Conservation (phyloP, 768 basidiomycete genomes). For the Sporobolomyces pararoseus region DNA sequence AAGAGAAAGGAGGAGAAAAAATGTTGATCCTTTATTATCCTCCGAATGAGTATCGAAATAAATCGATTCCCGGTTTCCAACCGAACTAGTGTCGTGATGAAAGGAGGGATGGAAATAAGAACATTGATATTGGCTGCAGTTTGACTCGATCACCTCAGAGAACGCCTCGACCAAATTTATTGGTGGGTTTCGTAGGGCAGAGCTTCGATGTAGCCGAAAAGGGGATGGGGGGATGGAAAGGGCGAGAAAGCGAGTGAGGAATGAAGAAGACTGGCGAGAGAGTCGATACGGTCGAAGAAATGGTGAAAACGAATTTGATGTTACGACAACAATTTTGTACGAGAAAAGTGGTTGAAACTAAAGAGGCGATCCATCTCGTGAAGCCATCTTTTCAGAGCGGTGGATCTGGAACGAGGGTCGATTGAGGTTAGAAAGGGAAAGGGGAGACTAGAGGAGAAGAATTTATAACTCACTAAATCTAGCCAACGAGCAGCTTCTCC, state of each 20-base stretch:
- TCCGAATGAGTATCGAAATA: not conserved
- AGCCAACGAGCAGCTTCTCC: conserved; percentile 27
- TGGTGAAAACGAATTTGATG: not conserved
- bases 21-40: not conserved
- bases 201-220: conserved; percentile 37
- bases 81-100: not conserved
- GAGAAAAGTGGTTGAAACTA: not conserved
- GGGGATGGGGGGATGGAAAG: not conserved
- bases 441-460: rapidly evolving
- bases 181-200: conserved; percentile 33
- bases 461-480: conserved; percentile 1
- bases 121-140: conserved; percentile 30
- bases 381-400: not conserved
- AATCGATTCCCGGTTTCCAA: not conserved
- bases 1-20: not conserved
- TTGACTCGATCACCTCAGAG: conserved; percentile 37
- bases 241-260: not conserved
- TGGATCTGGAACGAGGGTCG: conserved; percentile 14
- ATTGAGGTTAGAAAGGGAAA: not conserved
- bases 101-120: not conserved
- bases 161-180: conserved; percentile 14
- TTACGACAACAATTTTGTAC: conserved; percentile 5
- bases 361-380: conserved; percentile 3
- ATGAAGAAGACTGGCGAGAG: not conserved
- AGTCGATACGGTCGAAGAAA: conserved; percentile 7